Evolutionary conservation across 345 rosid genomes (phyloP).

Genomic region (Eucalyptus sp.): DNA sequence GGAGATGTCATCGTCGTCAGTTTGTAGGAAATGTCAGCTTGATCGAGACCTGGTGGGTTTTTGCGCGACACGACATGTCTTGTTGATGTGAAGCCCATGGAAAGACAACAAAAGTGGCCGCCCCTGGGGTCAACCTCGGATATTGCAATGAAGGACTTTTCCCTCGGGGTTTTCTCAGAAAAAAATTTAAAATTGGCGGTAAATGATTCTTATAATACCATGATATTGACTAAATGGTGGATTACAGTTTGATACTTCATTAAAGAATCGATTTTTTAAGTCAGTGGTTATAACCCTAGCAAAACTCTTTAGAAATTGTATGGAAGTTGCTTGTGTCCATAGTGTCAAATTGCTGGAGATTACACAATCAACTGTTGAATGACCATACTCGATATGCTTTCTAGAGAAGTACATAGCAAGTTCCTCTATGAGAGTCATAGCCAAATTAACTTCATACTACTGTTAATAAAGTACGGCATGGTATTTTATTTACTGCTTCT

Average conservation of each 20-base stretch:
- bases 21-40: not conserved
- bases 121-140: not conserved
- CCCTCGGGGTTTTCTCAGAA: not conserved
- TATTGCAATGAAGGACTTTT: not conserved
- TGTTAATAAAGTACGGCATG: not conserved
- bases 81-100: not conserved
- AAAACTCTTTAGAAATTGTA: not conserved
- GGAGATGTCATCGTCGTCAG: not conserved
- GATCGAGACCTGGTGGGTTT: not conserved
- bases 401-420: not conserved
- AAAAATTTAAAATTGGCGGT: not conserved
- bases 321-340: not conserved
- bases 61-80: not conserved
- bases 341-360: not conserved
- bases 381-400: not conserved
- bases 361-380: not conserved
- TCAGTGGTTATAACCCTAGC: not conserved
- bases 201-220: not conserved
- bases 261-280: not conserved
- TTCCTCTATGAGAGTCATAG: not conserved
- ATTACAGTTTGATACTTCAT: not conserved
- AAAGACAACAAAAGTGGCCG: not conserved
- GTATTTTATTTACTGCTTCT: not conserved
- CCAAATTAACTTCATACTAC: not conserved
- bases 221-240: not conserved